Conservation (phyloP, 768 basidiomycete genomes). For the Hemileccinum rubropunctum region DNA sequence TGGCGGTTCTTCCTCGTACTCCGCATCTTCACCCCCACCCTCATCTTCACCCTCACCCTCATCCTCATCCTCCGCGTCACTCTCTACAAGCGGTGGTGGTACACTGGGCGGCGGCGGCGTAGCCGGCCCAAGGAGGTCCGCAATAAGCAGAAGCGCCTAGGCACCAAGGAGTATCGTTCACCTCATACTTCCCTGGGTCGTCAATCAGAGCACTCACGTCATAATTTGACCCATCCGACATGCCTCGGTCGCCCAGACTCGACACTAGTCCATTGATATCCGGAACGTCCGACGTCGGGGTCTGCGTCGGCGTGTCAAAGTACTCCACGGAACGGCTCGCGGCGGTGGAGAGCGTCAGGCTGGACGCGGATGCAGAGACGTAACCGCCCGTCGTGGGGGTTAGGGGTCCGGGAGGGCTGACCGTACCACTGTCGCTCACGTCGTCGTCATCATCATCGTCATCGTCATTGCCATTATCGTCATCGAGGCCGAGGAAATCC, state of each 20-base stretch:
- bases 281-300: slow-evolving; percentile 39
- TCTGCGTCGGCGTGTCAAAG: slow-evolving; percentile 28
- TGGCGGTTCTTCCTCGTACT: background rate
- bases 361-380: slow-evolving; percentile 23
- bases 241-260: slow-evolving; percentile 45
- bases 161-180: slow-evolving; percentile 21
- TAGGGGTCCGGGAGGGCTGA: slow-evolving; percentile 32
- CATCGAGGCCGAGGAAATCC: slow-evolving; percentile 24
- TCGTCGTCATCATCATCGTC: slow-evolving; percentile 13
- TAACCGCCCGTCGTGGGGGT: slow-evolving; percentile 29
- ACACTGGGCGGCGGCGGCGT: slow-evolving; percentile 15
- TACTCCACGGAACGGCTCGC: slow-evolving; percentile 25
- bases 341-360: slow-evolving; percentile 25
- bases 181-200: slow-evolving; percentile 16
- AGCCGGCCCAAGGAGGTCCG: slow-evolving; percentile 61
- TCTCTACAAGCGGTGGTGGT: slow-evolving; percentile 3
- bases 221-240: slow-evolving; percentile 52
- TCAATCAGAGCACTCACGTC: slow-evolving; percentile 51
- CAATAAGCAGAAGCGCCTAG: slow-evolving; percentile 58
- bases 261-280: slow-evolving; percentile 66
- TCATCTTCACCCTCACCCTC: background rate
- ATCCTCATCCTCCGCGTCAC: slow-evolving; percentile 1
- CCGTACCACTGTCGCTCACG: slow-evolving; percentile 30
- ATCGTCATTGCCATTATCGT: background rate
- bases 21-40: background rate